These are phyloP conservation scores for Linum tenue DNA, from an alignment of 345 rosid species.

Conservation along the genomic window DNA sequence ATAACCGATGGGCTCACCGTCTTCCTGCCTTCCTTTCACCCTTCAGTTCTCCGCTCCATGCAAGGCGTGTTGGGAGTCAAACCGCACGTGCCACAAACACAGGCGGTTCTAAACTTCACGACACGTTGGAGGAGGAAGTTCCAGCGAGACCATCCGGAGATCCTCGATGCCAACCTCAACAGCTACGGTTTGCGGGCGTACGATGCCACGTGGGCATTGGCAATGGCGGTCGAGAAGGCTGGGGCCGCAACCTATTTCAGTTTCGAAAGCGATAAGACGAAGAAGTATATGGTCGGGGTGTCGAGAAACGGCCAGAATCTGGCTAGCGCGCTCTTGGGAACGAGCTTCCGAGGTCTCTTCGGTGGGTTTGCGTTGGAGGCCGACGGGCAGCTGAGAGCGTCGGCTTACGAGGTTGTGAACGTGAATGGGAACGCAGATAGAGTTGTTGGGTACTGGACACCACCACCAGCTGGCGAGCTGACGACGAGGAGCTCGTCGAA, in stretches of 20 bases:
- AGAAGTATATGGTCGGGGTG: conserved; percentile 20
- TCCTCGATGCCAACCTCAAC: conserved; percentile 18
- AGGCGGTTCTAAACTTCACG: conserved; percentile 16
- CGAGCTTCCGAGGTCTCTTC: conserved; percentile 30
- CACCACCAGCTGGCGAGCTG: neutral
- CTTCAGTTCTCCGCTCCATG: conserved; percentile 20
- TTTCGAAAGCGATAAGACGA: conserved; percentile 14
- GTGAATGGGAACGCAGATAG: conserved; percentile 22
- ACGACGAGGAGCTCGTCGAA: conserved; percentile 22
- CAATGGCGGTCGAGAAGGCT: conserved; percentile 40
- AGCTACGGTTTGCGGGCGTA: conserved; percentile 40
- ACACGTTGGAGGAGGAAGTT: conserved; percentile 29
- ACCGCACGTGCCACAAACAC: conserved; percentile 20
- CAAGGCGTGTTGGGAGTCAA: conserved; percentile 40
- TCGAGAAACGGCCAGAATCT: conserved; percentile 37
- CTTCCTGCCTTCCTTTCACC: conserved; percentile 29
- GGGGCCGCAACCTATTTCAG: conserved; percentile 18
- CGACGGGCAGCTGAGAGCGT: conserved; percentile 24
- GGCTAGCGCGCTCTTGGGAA: conserved; percentile 18
- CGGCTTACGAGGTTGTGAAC: conserved; percentile 36
- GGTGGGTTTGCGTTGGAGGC: conserved; percentile 27
- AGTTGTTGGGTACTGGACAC: conserved; percentile 44
- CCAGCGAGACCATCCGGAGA: conserved; percentile 8
- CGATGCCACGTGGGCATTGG: conserved; percentile 40
- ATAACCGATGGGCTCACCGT: conserved; percentile 56